Evolutionary conservation across 2,329 filamentous ascomycete genomes (phyloP).

Genomic region (Paecilomyces sp.): DNA sequence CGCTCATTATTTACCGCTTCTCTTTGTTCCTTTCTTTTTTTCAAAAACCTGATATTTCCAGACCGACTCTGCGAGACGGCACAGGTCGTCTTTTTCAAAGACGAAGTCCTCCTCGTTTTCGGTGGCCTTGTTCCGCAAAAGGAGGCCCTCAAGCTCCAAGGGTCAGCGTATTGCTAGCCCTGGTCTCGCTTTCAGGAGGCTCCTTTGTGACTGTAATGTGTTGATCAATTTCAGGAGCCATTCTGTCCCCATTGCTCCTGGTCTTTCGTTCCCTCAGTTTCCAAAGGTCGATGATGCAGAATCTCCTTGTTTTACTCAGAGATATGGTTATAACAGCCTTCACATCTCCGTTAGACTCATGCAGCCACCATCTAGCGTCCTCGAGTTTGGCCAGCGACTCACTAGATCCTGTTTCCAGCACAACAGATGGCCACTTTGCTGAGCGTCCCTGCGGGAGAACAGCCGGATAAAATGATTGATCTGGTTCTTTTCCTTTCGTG

Average conservation of each 20-base stretch:
- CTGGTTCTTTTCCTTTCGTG: constrained; percentile 1
- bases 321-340: background rate
- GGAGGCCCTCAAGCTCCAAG: constrained; percentile 1
- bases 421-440: constrained; percentile 2
- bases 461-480: constrained; percentile 1
- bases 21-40: too few species aligned
- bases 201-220: background rate
- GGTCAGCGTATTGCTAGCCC: constrained; percentile 1
- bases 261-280: background rate
- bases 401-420: constrained; percentile 3
- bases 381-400: constrained; percentile 1
- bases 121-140: background rate
- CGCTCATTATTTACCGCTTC: too few species aligned
- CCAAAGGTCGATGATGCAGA: constrained; percentile 1
- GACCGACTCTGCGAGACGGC: background rate
- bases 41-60: too few species aligned
- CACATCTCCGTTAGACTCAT: constrained; percentile 2
- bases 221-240: background rate
- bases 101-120: background rate
- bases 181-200: background rate
- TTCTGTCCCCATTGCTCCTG: background rate
- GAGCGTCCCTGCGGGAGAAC: constrained; percentile 1
- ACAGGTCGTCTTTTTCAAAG: background rate
- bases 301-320: background rate
- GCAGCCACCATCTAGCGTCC: constrained; percentile 5